These are phyloP conservation scores for Fusarium nodosum DNA, from an alignment of 2,329 filamentous ascomycete species.

Conservation along the genomic window DNA sequence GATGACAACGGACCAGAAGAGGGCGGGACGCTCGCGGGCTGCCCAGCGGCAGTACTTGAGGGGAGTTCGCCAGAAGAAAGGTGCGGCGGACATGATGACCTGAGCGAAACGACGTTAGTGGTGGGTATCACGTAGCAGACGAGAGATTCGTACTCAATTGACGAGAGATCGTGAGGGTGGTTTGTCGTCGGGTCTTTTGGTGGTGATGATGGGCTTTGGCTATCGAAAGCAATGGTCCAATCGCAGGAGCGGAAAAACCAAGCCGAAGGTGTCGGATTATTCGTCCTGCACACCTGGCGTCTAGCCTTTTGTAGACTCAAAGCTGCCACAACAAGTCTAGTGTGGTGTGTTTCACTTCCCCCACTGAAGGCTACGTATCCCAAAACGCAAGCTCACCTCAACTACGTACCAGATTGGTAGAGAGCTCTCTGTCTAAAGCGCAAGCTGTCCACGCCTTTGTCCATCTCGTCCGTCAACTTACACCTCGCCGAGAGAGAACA, in stretches of 20 bases:
- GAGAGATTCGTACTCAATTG: slow-evolving; percentile 55
- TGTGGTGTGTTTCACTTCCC: slow-evolving; percentile 10
- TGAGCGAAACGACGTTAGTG: not conserved
- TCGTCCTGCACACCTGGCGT: not conserved
- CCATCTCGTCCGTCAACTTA: slow-evolving; percentile 36
- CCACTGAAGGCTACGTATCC: slow-evolving; percentile 57
- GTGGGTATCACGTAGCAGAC: not conserved
- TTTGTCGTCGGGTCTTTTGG: slow-evolving; percentile 33
- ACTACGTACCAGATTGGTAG: slow-evolving; percentile 25
- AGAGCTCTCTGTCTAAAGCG: slow-evolving; percentile 41
- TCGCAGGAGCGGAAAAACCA: slow-evolving; percentile 52
- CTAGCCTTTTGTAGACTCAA: slow-evolving; percentile 19
- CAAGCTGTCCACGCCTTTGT: slow-evolving; percentile 46
- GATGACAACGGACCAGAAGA: slow-evolving; percentile 88
- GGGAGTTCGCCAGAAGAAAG: slow-evolving; percentile 88
- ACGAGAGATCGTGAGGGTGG: slow-evolving; percentile 39
- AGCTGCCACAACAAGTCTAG: slow-evolving; percentile 29
- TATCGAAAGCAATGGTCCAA: slow-evolving; percentile 43
- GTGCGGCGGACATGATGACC: slow-evolving; percentile 69
- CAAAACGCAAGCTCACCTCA: slow-evolving; percentile 50
- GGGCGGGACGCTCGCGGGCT: slow-evolving; percentile 86
- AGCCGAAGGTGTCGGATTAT: slow-evolving; percentile 50
- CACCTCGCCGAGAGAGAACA: slow-evolving; percentile 18
- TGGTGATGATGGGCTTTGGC: slow-evolving; percentile 44
- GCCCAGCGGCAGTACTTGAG: slow-evolving; percentile 90